Base-by-base conservation (phyloP, 2,329 filamentous ascomycete species). In the Didymella glomerata region DNA sequence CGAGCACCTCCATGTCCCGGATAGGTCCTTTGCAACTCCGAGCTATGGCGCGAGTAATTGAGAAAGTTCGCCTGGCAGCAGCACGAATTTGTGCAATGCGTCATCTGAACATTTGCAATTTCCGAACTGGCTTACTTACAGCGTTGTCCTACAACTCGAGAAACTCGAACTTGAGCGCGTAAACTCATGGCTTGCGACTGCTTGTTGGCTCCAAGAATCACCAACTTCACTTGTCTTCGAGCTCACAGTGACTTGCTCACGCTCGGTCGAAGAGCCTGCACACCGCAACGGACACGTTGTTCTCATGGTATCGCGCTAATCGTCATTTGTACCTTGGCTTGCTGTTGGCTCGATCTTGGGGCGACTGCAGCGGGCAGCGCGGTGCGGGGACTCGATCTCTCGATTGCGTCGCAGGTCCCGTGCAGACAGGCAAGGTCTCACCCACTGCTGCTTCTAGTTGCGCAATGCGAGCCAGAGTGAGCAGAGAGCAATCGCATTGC, bases 311-410 rank as follows among this genome's bases (percentile, higher is more conserved):
- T 40, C 16, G 18, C 46, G 50, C 56, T 59, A 54, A 30, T 28
- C 46, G 51, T 54, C 41, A 51, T 47, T 38, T 13, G 40, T 25
- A 41, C 34, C 34, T 47, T 42, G 50, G 46, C 40, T 44, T 20
- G 30, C 44, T 40, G 50, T 49, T 58, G 55, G 55, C 38, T 58
- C 56, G 46, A 59, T 54, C 24, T 28, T 40, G 45, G 27, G 50
- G 50, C 56, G 50, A 59, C 30, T 50, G 50, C 46, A 59, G 56
- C 50, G 42, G 16, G 40, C 48, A 44, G 40, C 40, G 32, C 40
- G 25, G 46, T 25, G 56, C 50, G 50, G 50, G 56, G 51, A 46
- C 32, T 54, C 46, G 56, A 59, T 50, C 56, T 46, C 46, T 54
- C 56, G 56, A 59, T 59, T 59, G 32, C 41, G 48, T 28, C 25